Conservation (phyloP, 2,329 filamentous ascomycete species). For the Sclerotinia nivalis region DNA sequence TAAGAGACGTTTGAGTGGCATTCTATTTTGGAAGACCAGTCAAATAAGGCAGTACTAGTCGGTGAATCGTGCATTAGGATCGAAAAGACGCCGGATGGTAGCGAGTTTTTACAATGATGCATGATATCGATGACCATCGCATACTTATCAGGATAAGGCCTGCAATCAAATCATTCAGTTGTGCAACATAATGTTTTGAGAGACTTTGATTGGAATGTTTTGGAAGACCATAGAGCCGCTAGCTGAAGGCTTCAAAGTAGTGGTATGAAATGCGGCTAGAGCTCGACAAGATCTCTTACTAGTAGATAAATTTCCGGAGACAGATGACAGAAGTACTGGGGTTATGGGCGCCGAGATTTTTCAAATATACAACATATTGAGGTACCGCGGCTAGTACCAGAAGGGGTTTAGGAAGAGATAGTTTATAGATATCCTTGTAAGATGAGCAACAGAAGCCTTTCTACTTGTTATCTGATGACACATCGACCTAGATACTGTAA, state of each 20-base stretch:
- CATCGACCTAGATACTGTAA: not conserved
- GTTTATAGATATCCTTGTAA: not conserved
- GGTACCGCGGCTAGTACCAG: not conserved
- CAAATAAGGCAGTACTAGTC: too few relatives aligned
- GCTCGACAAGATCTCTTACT: not conserved
- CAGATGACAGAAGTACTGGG: not conserved
- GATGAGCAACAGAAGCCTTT: not conserved
- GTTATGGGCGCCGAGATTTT: too few relatives aligned
- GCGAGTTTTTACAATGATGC: too few relatives aligned
- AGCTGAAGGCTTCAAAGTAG: not conserved
- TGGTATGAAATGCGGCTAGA: not conserved
- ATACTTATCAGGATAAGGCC: not conserved
- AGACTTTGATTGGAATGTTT: not conserved
- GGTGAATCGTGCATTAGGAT: too few relatives aligned
- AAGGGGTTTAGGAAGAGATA: not conserved
- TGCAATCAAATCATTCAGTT: not conserved
- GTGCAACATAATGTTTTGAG: not conserved
- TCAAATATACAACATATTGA: not conserved
- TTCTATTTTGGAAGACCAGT: too few relatives aligned
- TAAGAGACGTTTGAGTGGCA: too few relatives aligned
- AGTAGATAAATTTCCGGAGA: not conserved
- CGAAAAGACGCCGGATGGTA: too few relatives aligned
- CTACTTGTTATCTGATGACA: not conserved
- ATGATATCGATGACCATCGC: too few relatives aligned
- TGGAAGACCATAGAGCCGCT: not conserved